These are phyloP conservation scores for Zea mays DNA, from an alignment of 176 grass and related monocot genomes.

Conservation along the genomic window DNA sequence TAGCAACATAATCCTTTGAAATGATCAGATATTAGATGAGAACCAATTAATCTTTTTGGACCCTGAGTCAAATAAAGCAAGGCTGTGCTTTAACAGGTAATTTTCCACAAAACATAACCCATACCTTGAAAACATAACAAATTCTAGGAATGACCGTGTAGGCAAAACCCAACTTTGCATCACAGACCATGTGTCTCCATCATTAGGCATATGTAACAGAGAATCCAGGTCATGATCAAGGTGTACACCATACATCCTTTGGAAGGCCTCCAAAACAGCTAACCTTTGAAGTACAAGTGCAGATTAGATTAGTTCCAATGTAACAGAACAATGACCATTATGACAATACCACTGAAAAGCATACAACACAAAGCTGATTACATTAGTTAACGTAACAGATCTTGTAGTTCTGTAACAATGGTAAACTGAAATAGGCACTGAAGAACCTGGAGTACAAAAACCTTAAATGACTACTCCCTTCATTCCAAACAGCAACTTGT, in stretches of 20 bases:
- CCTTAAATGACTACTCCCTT: constrained; percentile 1
- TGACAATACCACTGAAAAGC: constrained; percentile 3
- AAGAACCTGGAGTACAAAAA: constrained; percentile 1
- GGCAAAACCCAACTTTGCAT: constrained; percentile 97
- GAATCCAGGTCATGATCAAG: constrained; percentile 60
- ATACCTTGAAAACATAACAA: constrained; percentile 99
- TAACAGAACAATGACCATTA: constrained; percentile 23
- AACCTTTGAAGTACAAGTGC: constrained; percentile 53
- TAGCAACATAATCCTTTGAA: constrained; percentile 17
- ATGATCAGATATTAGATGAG: neutral
- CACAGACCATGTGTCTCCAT: constrained; percentile 80
- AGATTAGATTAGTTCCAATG: constrained; percentile 31
- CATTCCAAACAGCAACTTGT: neutral
- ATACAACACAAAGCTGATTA: constrained; percentile 1
- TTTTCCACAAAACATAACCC: constrained; percentile 26
- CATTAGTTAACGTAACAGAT: neutral
- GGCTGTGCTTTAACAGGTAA: neutral
- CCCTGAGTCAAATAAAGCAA: constrained; percentile 11
- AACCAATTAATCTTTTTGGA: neutral
- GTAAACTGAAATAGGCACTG: neutral
- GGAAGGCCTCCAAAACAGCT: constrained; percentile 65
- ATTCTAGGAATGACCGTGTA: constrained; percentile 90
- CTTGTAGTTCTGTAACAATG: constrained; percentile 18
- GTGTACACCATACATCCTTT: constrained; percentile 81
- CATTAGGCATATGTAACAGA: constrained; percentile 73